Base-by-base conservation (phyloP, 176 grass and related monocot species). In the Aegilops umbellulata region DNA sequence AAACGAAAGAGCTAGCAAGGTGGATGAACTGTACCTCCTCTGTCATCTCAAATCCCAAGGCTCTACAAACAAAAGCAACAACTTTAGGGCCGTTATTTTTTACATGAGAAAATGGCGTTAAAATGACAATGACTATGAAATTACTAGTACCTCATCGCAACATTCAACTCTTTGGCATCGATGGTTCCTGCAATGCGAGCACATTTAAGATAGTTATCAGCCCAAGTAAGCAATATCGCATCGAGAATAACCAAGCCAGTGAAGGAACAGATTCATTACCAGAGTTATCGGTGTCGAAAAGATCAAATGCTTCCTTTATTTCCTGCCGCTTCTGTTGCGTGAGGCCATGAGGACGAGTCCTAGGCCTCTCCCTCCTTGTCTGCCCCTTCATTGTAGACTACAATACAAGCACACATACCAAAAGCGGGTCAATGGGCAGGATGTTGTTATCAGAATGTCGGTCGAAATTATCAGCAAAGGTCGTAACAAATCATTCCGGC, bases 31-130 rank as follows among this genome's bases (percentile, higher is more conserved):
- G 31, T 90, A 99, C 97, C 87, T 99, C 79, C 58, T 99, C 97
- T 60, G 92, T 96, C 90, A 94, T 91, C 89, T 97, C 97, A 74
- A 99, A 99, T 46, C 94, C 97, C 92, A 99, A 84, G 82, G 97
- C 94, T 90, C 97, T 99, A 89, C 27, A 84, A 71, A 85, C 13
- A 62, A 70, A 89, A 66, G 62, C 6, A 87, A 78, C 17, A 73
- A 53, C 3, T 27, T 85, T 69, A 84, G 44, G 60, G 25, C 22
- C 66, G 24, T 73, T 75, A 27, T 82, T 58, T 17, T 31, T 53
- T 22, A 87, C 27, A 60, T 8, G 30, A 34, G 7, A 36, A 70
- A 65, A 61, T 4, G 64, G 1, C 32, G 34, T 24, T 26, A 70
- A 74, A 71, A 74, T 61, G 25, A 35, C 63, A 79, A 77, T 64